A percentile compares a stretch with the other conserved stretches of the same genome.
Evolutionary conservation across 2,329 filamentous ascomycete genomes (phyloP).

Genomic region (Dothidotthia symphoricarpi): DNA sequence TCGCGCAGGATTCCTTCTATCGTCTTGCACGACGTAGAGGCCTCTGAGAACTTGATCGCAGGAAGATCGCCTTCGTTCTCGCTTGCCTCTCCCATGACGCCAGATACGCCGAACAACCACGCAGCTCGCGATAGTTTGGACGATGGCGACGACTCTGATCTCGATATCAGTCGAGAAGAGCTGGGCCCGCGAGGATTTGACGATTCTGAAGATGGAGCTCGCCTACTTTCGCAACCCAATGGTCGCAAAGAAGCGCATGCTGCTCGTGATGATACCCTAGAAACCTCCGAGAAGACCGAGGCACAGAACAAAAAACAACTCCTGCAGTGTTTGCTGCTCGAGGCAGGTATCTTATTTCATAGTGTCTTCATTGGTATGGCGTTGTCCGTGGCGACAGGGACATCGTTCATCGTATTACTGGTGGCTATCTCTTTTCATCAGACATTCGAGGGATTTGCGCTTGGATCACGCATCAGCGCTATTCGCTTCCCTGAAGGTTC

Average conservation of each 20-base stretch:
- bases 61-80: conserved; percentile 35
- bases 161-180: conserved; percentile 38
- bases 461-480: conserved; percentile 68
- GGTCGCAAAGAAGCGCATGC: conserved; percentile 18
- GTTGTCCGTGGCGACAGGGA: conserved; percentile 64
- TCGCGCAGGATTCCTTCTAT: conserved; percentile 28
- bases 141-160: conserved; percentile 34
- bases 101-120: conserved; percentile 8
- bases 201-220: conserved; percentile 33
- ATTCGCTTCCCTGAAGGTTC: conserved; percentile 70
- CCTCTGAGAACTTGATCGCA: conserved; percentile 36
- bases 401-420: conserved; percentile 64
- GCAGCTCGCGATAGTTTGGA: conserved; percentile 13
- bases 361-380: conserved; percentile 75
- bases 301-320: conserved; percentile 60
- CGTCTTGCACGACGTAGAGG: conserved; percentile 31
- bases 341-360: conserved; percentile 77
- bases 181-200: conserved; percentile 29
- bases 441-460: conserved; percentile 67
- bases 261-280: conserved; percentile 11
- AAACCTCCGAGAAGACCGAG: conserved; percentile 33
- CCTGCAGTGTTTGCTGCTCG: conserved; percentile 71
- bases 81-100: conserved; percentile 22
- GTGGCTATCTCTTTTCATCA: conserved; percentile 72
- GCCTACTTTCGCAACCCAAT: conserved; percentile 27